A percentile compares a stretch with the other conserved stretches of the same genome.
Evolutionary conservation across 768 basidiomycete species (phyloP).

Genomic region (Sporobolomyces phaffii): DNA sequence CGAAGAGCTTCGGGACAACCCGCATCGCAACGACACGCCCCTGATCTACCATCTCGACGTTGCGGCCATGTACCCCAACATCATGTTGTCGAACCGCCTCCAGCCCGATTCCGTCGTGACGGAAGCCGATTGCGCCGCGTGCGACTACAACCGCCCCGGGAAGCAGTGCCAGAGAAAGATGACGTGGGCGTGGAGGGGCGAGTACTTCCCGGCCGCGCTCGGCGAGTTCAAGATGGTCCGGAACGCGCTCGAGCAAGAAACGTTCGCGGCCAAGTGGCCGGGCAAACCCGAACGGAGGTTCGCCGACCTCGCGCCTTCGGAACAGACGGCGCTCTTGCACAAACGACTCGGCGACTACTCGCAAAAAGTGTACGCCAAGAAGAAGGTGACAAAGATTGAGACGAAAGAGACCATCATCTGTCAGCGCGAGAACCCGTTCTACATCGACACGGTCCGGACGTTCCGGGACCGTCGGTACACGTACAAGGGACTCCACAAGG

Average conservation of each 20-base stretch:
- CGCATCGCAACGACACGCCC: constrained; percentile 79
- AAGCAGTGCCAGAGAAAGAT: constrained; percentile 89
- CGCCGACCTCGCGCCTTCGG: constrained; percentile 68
- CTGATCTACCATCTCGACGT: constrained; percentile 98
- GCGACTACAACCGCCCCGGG: constrained; percentile 93
- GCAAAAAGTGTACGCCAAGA: constrained; percentile 96
- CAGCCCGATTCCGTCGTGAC: constrained; percentile 98
- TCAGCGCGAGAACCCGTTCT: constrained; percentile 96
- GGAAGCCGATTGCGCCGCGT: constrained; percentile 92
- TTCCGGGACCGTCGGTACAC: constrained; percentile 98
- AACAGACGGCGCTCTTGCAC: constrained; percentile 86
- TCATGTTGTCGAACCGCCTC: constrained; percentile 98
- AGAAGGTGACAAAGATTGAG: constrained; percentile 92
- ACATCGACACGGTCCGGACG: constrained; percentile 92
- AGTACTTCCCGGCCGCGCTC: constrained; percentile 92
- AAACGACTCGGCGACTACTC: constrained; percentile 98
- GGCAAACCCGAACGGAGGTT: constrained; percentile 72
- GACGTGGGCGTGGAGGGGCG: constrained; percentile 98
- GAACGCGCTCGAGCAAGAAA: constrained; percentile 89
- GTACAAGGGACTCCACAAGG: constrained; percentile 96
- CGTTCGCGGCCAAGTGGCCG: constrained; percentile 73
- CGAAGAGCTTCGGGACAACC: constrained; percentile 84
- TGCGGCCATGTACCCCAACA: constrained; percentile 99
- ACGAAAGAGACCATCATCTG: constrained; percentile 91
- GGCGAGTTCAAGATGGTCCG: constrained; percentile 99